A percentile compares a stretch with the other conserved stretches of the same genome.
These are phyloP conservation scores for Elsinoe perseae DNA, from an alignment of 2,329 filamentous ascomycete species.

Conservation along the genomic window DNA sequence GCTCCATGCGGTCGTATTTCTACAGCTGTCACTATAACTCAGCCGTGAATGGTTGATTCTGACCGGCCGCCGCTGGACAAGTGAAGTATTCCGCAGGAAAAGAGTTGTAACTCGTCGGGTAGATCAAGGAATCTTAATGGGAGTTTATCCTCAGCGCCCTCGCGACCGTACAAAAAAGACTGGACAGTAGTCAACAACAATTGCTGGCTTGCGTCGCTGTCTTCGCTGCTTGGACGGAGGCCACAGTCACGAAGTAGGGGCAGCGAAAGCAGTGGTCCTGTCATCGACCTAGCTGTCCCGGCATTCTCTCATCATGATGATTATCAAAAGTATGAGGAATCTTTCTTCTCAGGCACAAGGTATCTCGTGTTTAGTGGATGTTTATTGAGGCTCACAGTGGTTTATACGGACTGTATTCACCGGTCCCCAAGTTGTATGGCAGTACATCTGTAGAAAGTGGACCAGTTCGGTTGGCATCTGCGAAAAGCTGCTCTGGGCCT, in stretches of 20 bases:
- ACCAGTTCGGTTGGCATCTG: too few relatives aligned
- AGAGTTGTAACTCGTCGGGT: background rate
- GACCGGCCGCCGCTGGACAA: background rate
- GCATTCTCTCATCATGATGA: background rate
- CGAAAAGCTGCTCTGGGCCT: too few relatives aligned
- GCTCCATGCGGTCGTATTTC: background rate
- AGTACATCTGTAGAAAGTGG: too few relatives aligned
- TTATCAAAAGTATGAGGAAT: background rate
- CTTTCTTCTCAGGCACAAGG: too few relatives aligned
- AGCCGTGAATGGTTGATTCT: background rate
- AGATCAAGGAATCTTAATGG: background rate
- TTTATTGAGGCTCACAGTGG: too few relatives aligned
- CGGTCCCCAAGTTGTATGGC: too few relatives aligned
- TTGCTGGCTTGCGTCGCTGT: background rate
- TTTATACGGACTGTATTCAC: too few relatives aligned
- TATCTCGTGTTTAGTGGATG: too few relatives aligned
- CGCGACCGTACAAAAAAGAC: background rate
- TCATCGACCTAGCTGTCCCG: background rate
- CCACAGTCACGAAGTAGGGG: background rate
- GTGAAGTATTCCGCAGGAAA: background rate
- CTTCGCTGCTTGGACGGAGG: background rate
- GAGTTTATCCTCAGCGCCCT: background rate
- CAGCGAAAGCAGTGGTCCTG: background rate
- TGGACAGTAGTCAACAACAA: background rate
- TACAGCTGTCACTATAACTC: background rate